phyloP scores from a whole-genome alignment of 2,329 filamentous ascomycete species.

The Emmonsiellopsis sp. region DNA sequence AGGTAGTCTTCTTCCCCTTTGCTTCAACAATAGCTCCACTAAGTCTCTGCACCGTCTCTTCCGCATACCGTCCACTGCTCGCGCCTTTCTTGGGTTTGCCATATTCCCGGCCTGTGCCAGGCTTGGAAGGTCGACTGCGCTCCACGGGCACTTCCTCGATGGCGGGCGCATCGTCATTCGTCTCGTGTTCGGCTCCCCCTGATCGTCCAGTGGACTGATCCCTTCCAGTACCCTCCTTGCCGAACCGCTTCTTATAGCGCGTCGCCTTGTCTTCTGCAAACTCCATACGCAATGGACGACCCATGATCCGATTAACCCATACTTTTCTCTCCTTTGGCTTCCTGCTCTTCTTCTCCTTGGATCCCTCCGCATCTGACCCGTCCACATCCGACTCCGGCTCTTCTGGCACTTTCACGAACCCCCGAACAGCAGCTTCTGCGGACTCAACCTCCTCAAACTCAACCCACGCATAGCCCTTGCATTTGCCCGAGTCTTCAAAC shows the following conservation, averaged over 20 bases:
- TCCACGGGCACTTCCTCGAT: conserved; percentile 8
- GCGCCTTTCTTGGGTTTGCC: conserved; percentile 19
- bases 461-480: conserved; percentile 95
- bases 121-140: conserved; percentile 15
- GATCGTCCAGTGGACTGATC: conserved; percentile 23
- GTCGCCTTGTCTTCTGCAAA: conserved; percentile 85
- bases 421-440: conserved; percentile 68
- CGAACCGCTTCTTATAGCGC: conserved; percentile 89
- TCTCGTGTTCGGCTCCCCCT: conserved; percentile 14
- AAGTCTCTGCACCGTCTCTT: conserved; percentile 52
- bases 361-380: conserved; percentile 20
- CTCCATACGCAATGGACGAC: conserved; percentile 76
- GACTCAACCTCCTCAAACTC: conserved; percentile 73
- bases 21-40: conserved; percentile 71
- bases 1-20: conserved; percentile 72
- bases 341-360: conserved; percentile 38
- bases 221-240: conserved; percentile 54
- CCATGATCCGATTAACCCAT: conserved; percentile 78
- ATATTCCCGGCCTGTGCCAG: conserved; percentile 14
- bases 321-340: conserved; percentile 57
- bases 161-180: conserved; percentile 7
- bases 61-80: conserved; percentile 29
- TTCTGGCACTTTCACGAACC: conserved; percentile 61
- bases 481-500: conserved; percentile 94
- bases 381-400: conserved; percentile 44